Evolutionary conservation across 202 grass and related monocot species (phyloP), one percentile per base, ranked within the genome.

Genomic region (Setaria italica): DNA sequence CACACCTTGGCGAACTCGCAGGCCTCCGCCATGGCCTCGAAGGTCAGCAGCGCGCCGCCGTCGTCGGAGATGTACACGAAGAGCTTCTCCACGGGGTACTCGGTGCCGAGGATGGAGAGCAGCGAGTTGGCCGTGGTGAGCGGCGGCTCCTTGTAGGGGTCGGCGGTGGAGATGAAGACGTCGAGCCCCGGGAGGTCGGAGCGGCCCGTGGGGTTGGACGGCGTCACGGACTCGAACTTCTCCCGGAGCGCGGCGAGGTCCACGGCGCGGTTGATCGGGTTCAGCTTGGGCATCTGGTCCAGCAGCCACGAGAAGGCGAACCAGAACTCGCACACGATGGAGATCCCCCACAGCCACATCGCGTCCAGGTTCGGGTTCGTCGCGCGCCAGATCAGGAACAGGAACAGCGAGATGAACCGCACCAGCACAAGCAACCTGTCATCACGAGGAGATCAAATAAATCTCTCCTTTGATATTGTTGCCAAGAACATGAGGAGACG

Each of bases 271-370:
- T 97, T 97, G 48, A 97, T 95, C 7, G 95, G 92, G 80, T 89
- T 87, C 25, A 97, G 83, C 77, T 97, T 97, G 11, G 95, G 95
- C 79, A 97, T 86, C 87, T 89, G 87, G 62, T 97, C 95, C 10
- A 97, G 88, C 0, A 95, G 9, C 95, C 95, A 97, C 3, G 95
- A 97, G 82, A 97, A 93, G 21, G 95, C 95, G 80, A 97, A 97
- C 95, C 95, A 95, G 25, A 95, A 37, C 89, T 97, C 95, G 77
- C 95, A 97, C 49, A 97, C 95, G 67, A 95, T 95, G 65, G 95
- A 97, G 85, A 97, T 93, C 14, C 87, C 92, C 92, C 95, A 97
- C 67, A 97, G 77, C 95, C 95, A 95, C 4, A 89, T 59, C 11
- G 95, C 95, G 51, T 97, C 90, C 34, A 77, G 83, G 62, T 97